These are phyloP conservation scores for Ilex asprella DNA, from an alignment of 257 asterid genomes.

Conservation along the genomic window DNA sequence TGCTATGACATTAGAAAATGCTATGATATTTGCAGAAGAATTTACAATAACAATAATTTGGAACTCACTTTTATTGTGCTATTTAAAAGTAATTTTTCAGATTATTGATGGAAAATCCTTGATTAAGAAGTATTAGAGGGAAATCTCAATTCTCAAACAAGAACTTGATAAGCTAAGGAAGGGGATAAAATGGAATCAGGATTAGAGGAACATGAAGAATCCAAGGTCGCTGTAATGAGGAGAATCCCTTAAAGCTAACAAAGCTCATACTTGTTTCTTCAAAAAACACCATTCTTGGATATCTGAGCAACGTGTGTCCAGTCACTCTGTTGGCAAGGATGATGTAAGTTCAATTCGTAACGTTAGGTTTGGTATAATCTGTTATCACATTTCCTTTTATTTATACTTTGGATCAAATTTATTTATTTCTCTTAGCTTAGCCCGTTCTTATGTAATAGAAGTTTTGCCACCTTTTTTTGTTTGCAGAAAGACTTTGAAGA, in stretches of 20 bases:
- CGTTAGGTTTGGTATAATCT: too few relatives aligned
- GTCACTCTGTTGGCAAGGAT: conserved; percentile 63
- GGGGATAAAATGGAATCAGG: conserved; percentile 94
- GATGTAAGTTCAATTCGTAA: conserved; percentile 45
- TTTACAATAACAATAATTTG: neutral
- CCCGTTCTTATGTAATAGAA: too few relatives aligned
- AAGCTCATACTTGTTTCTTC: conserved; percentile 96
- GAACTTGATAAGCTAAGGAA: conserved; percentile 84
- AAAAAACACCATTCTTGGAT: conserved; percentile 64
- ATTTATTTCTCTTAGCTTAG: too few relatives aligned
- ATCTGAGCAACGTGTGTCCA: conserved; percentile 46
- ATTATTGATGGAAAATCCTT: conserved; percentile 97
- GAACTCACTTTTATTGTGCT: conserved; percentile 2
- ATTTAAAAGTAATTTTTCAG: conserved; percentile 29
- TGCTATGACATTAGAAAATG: conserved; percentile 14
- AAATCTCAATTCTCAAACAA: conserved; percentile 75
- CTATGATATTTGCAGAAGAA: conserved; percentile 9
- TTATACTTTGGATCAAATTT: too few relatives aligned
- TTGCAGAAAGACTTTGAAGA: too few relatives aligned
- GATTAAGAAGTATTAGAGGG: conserved; percentile 96
- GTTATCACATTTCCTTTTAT: too few relatives aligned
- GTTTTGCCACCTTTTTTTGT: too few relatives aligned
- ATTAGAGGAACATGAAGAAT: conserved; percentile 98
- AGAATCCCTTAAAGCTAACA: conserved; percentile 89
- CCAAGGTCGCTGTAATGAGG: conserved; percentile 95